A percentile compares a stretch with the other conserved stretches of the same genome.
phyloP scores from a whole-genome alignment of 805 yeast species.

The Vanderwaltozyma verrucispora region DNA sequence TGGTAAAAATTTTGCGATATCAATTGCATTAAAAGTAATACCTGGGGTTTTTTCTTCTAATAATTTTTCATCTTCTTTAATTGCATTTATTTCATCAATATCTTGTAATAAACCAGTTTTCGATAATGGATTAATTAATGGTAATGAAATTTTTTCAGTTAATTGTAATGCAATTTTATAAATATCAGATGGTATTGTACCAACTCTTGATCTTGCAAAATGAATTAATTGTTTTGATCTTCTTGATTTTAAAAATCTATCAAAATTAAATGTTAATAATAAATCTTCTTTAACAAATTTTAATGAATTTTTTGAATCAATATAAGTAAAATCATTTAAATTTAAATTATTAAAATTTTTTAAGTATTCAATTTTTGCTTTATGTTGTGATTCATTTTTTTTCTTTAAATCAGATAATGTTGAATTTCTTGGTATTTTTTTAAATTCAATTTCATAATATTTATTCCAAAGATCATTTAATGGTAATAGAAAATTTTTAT shows the following conservation, averaged over 20 bases:
- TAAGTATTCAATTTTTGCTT: slow-evolving; percentile 31
- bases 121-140: slow-evolving; percentile 30
- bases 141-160: slow-evolving; percentile 49
- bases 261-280: slow-evolving; percentile 51
- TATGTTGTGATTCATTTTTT: slow-evolving; percentile 49
- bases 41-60: slow-evolving; percentile 29
- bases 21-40: slow-evolving; percentile 34
- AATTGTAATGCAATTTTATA: slow-evolving; percentile 47
- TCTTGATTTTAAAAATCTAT: slow-evolving; percentile 55
- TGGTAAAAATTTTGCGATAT: slow-evolving; percentile 34
- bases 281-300: slow-evolving; percentile 39
- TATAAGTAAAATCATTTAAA: slow-evolving; percentile 21
- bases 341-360: slow-evolving; percentile 28
- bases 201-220: slow-evolving; percentile 58
- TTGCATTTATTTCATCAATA: slow-evolving; percentile 30
- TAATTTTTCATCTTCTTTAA: slow-evolving; percentile 17
- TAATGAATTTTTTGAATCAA: slow-evolving; percentile 28
- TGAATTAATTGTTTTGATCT: slow-evolving; percentile 55
- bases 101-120: slow-evolving; percentile 44
- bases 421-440: slow-evolving; percentile 29
- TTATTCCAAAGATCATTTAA: slow-evolving; percentile 31
- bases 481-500: slow-evolving; percentile 29
- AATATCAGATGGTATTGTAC: slow-evolving; percentile 53
- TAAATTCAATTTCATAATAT: slow-evolving; percentile 33
- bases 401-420: slow-evolving; percentile 46